phyloP scores from a whole-genome alignment of 352 stramenopile species.

The Thraustotheca clavata region DNA sequence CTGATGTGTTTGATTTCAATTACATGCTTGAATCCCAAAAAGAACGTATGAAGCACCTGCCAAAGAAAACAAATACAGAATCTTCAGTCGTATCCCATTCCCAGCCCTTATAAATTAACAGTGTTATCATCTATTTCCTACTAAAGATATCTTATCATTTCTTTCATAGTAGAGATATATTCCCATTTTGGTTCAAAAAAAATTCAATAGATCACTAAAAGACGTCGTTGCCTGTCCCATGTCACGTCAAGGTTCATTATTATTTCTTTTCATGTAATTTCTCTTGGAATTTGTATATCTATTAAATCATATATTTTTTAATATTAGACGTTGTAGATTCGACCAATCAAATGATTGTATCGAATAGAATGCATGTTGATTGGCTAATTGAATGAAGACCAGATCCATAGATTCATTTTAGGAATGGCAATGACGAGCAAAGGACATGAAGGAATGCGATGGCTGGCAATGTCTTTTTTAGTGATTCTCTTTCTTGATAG shows the following conservation, averaged over 20 bases:
- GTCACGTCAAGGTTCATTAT: too few species aligned
- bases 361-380: not conserved
- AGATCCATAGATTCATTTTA: constrained; percentile 1
- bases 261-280: too few species aligned
- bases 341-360: not conserved
- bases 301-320: too few species aligned
- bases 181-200: too few species aligned
- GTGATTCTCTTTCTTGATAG: constrained; percentile 22
- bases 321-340: not conserved
- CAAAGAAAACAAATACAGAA: not conserved
- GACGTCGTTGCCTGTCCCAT: too few species aligned
- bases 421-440: too few species aligned
- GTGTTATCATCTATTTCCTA: too few species aligned
- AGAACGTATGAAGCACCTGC: constrained; percentile 34
- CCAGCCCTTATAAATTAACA: constrained; percentile 9
- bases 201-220: too few species aligned
- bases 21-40: constrained; percentile 53
- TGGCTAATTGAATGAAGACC: not conserved
- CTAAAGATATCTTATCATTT: too few species aligned
- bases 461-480: constrained; percentile 18
- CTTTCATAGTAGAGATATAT: too few species aligned
- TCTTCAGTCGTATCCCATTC: not conserved
- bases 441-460: constrained; percentile 15
- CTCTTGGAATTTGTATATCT: too few species aligned
- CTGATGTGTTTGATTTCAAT: constrained; percentile 34